Base-by-base conservation (phyloP, 1,284 basidiomycete genomes). In the Fomitopsis palustris region DNA sequence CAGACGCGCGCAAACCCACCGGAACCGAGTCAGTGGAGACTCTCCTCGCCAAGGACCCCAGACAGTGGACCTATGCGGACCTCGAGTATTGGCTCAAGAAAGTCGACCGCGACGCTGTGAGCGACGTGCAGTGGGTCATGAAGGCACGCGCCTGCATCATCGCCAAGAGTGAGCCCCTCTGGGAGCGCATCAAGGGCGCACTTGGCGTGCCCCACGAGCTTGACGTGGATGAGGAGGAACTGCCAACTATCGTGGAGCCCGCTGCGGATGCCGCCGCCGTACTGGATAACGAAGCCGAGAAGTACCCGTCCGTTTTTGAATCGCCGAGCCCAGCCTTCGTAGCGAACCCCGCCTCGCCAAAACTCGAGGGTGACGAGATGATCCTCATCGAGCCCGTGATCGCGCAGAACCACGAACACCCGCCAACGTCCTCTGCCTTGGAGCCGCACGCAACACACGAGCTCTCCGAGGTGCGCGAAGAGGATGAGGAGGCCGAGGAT, bases 171-270 rank as follows among this genome's bases (percentile, higher is more conserved):
- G 90, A 93, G 70, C 81, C 90, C 54, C 86, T 92, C 60, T 93
- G 90, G 90, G 90, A 92, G 70, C 81, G 90, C 55, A 76, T 92
- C 67, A 92, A 92, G 69, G 88, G 85, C 35, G 88, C 88, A 0
- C 74, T 93, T 1, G 90, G 90, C 10, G 83, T 91, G 0, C 90
- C 90, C 2, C 85, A 86, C 0, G 90, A 92, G 65, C 76, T 92
- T 9, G 90, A 92, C 63, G 67, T 81, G 27, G 82, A 84, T 52
- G 77, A 77, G 35, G 78, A 82, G 12, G 72, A 73, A 16, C 54
- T 54, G 4, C 58, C 61, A 19, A 14, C 45, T 8, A 41, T 49
- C 7, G n/a, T 52, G 23, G 58, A 53, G 19, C 33, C 59, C 21
- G 23, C 6, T 2, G n/a, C 19, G 29, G 55, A 37, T 23, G 19